Evolutionary conservation across 345 rosid species (phyloP).

Genomic region (Pugionium cornutum): DNA sequence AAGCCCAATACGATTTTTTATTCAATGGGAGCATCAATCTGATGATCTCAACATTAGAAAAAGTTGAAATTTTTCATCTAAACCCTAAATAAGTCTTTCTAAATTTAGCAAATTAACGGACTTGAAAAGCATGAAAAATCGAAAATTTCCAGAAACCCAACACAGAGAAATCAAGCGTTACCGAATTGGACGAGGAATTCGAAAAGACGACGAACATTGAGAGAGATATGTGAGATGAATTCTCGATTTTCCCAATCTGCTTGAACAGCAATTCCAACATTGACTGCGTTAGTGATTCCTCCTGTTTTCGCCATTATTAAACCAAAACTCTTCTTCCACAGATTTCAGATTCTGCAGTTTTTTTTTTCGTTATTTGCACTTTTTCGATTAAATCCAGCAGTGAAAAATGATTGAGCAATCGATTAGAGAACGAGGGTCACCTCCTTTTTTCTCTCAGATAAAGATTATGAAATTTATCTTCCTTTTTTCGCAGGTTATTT

Average conservation of each 20-base stretch:
- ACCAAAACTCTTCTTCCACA: constrained; percentile 8
- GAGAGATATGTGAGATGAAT: constrained; percentile 94
- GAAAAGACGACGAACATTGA: constrained; percentile 97
- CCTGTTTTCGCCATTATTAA: constrained; percentile 85
- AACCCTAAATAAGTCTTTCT: constrained; percentile 26
- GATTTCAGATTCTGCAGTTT: constrained; percentile 25
- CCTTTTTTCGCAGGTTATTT: constrained; percentile 27
- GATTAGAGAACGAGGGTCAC: constrained; percentile 32
- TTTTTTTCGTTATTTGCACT: not conserved
- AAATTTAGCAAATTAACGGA: constrained; percentile 26
- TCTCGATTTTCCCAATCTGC: constrained; percentile 99
- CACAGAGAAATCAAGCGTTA: constrained; percentile 28
- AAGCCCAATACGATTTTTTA: not conserved
- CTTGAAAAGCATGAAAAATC: not conserved
- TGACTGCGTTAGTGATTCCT: constrained; percentile 95
- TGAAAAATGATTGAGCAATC: constrained; percentile 33
- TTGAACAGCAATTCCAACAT: constrained; percentile 99
- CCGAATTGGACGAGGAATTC: constrained; percentile 97
- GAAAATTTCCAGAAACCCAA: constrained; percentile 10
- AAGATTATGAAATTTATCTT: constrained; percentile 16
- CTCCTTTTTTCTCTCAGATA: constrained; percentile 11
- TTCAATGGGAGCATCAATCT: not conserved
- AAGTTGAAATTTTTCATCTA: constrained; percentile 11
- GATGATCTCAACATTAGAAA: not conserved
- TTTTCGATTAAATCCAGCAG: constrained; percentile 13